Conservation (phyloP, 352 stramenopile genomes). For the Blastocystis sp. region DNA sequence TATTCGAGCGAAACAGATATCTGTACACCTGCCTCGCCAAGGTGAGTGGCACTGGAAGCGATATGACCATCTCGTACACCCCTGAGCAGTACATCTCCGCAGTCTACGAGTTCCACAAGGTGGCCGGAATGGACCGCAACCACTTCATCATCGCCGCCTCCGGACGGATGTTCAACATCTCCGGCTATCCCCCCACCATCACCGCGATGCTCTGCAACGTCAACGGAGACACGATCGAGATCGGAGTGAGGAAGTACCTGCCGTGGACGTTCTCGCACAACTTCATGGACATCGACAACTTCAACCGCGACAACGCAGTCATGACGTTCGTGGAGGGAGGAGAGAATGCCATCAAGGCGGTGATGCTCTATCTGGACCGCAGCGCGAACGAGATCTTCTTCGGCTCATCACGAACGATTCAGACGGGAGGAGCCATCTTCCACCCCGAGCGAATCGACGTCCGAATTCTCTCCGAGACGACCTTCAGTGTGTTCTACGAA, state of each 20-base stretch:
- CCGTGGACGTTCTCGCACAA: conserved; percentile 15
- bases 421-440: background rate
- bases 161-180: background rate
- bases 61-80: background rate
- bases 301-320: background rate
- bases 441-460: background rate
- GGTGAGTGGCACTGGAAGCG: background rate
- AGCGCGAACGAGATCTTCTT: background rate
- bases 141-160: conserved; percentile 17
- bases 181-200: background rate
- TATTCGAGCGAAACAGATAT: background rate
- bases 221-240: background rate
- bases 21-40: background rate
- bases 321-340: background rate
- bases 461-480: background rate
- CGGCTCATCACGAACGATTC: background rate
- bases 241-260: background rate
- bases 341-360: background rate
- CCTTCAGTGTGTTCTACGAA: conserved; percentile 35
- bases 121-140: conserved; percentile 17
- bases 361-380: background rate
- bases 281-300: conserved; percentile 54
- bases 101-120: conserved; percentile 6
- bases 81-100: background rate
- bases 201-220: background rate